A percentile compares a stretch with the other conserved stretches of the same genome.
These are phyloP conservation scores for Phytophthora capsici DNA, from an alignment of 352 stramenopile genomes.

Conservation along the genomic window DNA sequence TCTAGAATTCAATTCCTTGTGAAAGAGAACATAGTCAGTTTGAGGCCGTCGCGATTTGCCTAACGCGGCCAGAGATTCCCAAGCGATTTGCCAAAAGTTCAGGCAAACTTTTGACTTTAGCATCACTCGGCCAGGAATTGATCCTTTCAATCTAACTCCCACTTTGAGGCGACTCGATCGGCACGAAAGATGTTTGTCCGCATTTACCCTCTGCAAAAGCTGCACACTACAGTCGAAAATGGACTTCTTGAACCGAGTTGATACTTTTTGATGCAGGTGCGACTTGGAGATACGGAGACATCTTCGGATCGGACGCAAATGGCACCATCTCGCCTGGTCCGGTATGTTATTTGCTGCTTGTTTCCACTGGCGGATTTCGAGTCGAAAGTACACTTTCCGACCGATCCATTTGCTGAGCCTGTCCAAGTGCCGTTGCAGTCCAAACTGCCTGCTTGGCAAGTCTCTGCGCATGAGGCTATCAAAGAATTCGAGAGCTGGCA, in stretches of 20 bases:
- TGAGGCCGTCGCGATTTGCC: too few species aligned
- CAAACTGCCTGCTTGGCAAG: not conserved
- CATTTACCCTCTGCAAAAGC: not conserved
- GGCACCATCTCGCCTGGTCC: slow-evolving; percentile 22
- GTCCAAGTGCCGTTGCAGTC: slow-evolving; percentile 9
- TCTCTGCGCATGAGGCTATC: slow-evolving; percentile 12
- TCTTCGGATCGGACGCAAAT: slow-evolving; percentile 26
- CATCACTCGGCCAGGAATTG: not conserved
- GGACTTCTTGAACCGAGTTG: not conserved
- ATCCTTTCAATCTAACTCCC: slow-evolving; percentile 5
- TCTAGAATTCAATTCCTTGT: slow-evolving; percentile 18
- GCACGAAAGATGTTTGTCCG: slow-evolving; percentile 1
- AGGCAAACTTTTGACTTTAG: not conserved
- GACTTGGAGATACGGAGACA: slow-evolving; percentile 24
- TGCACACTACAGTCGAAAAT: not conserved
- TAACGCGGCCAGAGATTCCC: slow-evolving; percentile 2
- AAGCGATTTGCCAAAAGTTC: slow-evolving; percentile 27
- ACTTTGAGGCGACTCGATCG: slow-evolving; percentile 2
- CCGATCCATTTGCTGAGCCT: slow-evolving; percentile 29
- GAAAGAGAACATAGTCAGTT: slow-evolving; percentile 19
- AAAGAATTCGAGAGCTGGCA: slow-evolving; percentile 5
- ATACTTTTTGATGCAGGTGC: slow-evolving; percentile 16
- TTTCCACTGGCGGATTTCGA: not conserved
- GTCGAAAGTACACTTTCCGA: slow-evolving; percentile 18
- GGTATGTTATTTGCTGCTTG: not conserved